Evolutionary conservation across 768 basidiomycete species (phyloP), one percentile per base, ranked within the genome.

Genomic region (Astraeus odoratus): DNA sequence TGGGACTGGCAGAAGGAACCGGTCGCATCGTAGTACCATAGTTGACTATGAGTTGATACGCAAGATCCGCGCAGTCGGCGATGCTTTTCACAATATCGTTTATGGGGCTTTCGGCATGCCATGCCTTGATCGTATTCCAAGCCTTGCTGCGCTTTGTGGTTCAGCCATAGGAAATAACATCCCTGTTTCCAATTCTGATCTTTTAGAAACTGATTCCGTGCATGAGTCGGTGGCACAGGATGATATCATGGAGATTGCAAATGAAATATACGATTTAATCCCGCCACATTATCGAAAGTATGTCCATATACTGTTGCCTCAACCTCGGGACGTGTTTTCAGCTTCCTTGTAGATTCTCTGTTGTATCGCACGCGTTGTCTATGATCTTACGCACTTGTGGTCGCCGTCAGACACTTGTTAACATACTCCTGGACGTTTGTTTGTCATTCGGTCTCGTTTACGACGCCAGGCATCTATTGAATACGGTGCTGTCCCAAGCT

Each of bases 221-320:
- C 54, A 58, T 9, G 62, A 57, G 15, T 22, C 41, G 25, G 25
- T 40, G 25, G 51, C 67, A 29, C 56, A 64, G 22, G 59, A 56
- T 8, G 55, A 60, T 8, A 29, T 43, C 8, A 51, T 61, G 29
- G 48, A 63, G 10, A 35, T 57, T 15, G 43, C 63, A 26, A 61
- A 74, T 45, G 58, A 64, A 12, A 50, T 81, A 5, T 81, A 80
- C 46, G 77, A 79, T 23, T 55, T 66, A 2, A 67, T 82, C 39
- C 79, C 79, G 22, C 45, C 60, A n/a, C 66, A 72, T 24, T 72
- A 72, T 57, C 71, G 80, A 47, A 69, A 70, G 81, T 80, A 54
- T 24, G 12, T 13, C 19, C 44, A 29, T 39, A 26, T 54, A 20
- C 13, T 9, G n/a, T 48, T n/a, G 8, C 40, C 19, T 8, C 2